Conservation (phyloP, 805 yeast genomes). For the Candida xyloterini region DNA sequence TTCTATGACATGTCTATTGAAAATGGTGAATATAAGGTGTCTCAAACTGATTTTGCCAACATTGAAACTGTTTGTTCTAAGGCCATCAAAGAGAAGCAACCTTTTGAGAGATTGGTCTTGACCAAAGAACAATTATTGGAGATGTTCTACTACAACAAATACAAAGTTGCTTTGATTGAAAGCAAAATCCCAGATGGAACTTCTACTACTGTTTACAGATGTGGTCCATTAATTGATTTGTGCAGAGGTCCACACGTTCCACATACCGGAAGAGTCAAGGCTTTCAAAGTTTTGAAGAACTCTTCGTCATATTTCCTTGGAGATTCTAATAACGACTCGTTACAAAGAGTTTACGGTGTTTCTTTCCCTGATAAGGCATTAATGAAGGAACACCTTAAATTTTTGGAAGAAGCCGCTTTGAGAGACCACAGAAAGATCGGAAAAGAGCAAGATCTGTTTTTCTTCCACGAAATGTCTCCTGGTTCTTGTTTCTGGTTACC, state of each 20-base stretch:
- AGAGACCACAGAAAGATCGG: conserved; percentile 98
- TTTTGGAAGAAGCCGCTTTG: conserved; percentile 91
- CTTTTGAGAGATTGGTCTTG: conserved; percentile 88
- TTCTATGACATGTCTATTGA: conserved; percentile 93
- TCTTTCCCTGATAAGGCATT: conserved; percentile 97
- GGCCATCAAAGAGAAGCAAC: conserved; percentile 93
- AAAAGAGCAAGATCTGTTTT: conserved; percentile 91
- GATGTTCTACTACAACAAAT: conserved; percentile 95
- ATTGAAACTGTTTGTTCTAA: conserved; percentile 84
- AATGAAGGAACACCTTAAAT: conserved; percentile 92
- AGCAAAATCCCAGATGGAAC: conserved; percentile 95
- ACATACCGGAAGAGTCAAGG: conserved; percentile 94
- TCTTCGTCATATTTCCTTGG: conserved; percentile 96
- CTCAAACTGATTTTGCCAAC: conserved; percentile 78
- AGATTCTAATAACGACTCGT: conserved; percentile 86
- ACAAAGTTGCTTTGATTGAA: conserved; percentile 82
- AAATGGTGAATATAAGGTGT: conserved; percentile 69
- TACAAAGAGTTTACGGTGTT: conserved; percentile 96
- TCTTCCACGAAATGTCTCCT: conserved; percentile 95
- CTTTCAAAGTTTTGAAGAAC: conserved; percentile 89
- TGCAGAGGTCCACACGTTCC: conserved; percentile 98
- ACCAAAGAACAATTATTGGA: conserved; percentile 85
- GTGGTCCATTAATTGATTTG: conserved; percentile 95
- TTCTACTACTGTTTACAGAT: conserved; percentile 93
- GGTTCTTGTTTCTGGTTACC: conserved; percentile 99